These are phyloP conservation scores for Kodamaea laetipori DNA, from an alignment of 805 yeast species.

Conservation along the genomic window DNA sequence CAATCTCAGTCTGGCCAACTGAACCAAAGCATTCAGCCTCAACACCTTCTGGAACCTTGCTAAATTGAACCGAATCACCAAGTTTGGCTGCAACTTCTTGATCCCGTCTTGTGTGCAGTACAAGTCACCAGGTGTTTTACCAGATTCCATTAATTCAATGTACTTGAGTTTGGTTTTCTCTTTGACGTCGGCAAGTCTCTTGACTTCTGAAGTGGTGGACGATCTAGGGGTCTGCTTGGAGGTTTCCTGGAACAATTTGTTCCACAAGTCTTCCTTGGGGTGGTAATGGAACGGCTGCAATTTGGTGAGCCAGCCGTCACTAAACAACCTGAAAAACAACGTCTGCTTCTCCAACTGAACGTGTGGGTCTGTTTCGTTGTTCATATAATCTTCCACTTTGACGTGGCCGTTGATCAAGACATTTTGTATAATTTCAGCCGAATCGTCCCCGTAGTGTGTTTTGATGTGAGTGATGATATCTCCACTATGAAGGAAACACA, in stretches of 20 bases:
- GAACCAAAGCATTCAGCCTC: slow-evolving; percentile 64
- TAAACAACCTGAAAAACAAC: slow-evolving; percentile 29
- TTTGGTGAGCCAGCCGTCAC: slow-evolving; percentile 40
- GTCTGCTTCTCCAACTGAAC: slow-evolving; percentile 24
- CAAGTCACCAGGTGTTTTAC: slow-evolving; percentile 27
- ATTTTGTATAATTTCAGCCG: slow-evolving; percentile 68
- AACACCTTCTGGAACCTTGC: slow-evolving; percentile 66
- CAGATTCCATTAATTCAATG: slow-evolving; percentile 35
- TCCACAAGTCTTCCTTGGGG: slow-evolving; percentile 44
- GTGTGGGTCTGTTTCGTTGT: slow-evolving; percentile 24
- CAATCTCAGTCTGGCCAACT: slow-evolving; percentile 63
- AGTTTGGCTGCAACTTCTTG: slow-evolving; percentile 48
- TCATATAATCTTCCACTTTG: slow-evolving; percentile 50
- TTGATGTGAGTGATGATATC: slow-evolving; percentile 62
- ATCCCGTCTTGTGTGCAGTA: slow-evolving; percentile 33
- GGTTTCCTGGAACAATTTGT: slow-evolving; percentile 36
- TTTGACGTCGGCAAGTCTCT: slow-evolving; percentile 59
- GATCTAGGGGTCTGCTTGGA: slow-evolving; percentile 38
- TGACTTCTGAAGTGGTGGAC: slow-evolving; percentile 41
- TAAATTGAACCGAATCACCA: slow-evolving; percentile 62
- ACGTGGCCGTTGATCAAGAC: slow-evolving; percentile 70
- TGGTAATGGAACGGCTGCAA: slow-evolving; percentile 33
- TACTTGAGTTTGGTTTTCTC: slow-evolving; percentile 48
- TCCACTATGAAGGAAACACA: slow-evolving; percentile 72
- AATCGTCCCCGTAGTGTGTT: slow-evolving; percentile 42